Percentiles rank a stretch among this genome's conserved stretches.
These are phyloP conservation scores for Trichophyton rubrum DNA, from an alignment of 2,329 filamentous ascomycete genomes.

Conservation along the genomic window DNA sequence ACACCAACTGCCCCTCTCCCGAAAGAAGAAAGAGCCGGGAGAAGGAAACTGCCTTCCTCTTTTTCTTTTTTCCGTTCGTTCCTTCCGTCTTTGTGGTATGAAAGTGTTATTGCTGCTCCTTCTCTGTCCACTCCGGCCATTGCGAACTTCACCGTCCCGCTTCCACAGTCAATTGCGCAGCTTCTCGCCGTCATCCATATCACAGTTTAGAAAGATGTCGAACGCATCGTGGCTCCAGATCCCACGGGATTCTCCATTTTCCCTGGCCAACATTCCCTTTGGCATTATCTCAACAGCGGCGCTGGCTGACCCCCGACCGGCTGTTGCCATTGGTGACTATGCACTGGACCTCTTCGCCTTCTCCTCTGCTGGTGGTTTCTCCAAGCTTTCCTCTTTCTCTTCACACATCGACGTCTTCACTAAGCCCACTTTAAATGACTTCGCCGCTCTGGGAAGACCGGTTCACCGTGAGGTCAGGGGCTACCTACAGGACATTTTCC, in stretches of 20 bases:
- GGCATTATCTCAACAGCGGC: slow-evolving; percentile 60
- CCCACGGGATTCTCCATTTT: slow-evolving; percentile 53
- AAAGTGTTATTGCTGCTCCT: neutral
- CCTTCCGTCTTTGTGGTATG: neutral
- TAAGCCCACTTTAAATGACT: slow-evolving; percentile 55
- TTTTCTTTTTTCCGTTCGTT: neutral
- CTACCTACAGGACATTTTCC: slow-evolving; percentile 56
- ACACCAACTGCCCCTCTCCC: neutral
- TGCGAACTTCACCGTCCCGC: neutral
- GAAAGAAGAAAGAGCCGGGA: neutral
- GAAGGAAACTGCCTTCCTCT: neutral
- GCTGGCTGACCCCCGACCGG: slow-evolving; percentile 47
- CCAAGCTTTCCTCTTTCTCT: slow-evolving; percentile 44
- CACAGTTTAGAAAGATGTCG: slow-evolving; percentile 13
- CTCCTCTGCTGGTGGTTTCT: slow-evolving; percentile 47
- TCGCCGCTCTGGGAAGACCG: slow-evolving; percentile 57
- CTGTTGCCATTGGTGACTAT: slow-evolving; percentile 59
- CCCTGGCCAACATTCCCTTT: slow-evolving; percentile 69
- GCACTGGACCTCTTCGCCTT: slow-evolving; percentile 58
- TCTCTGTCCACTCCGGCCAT: neutral
- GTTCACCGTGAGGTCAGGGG: slow-evolving; percentile 56
- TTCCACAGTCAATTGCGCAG: neutral
- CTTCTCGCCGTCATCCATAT: neutral
- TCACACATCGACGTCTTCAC: slow-evolving; percentile 50
- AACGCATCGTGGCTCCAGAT: slow-evolving; percentile 48